These are phyloP conservation scores for Barnettozyma vustinii DNA, from an alignment of 805 yeast species.

Conservation along the genomic window DNA sequence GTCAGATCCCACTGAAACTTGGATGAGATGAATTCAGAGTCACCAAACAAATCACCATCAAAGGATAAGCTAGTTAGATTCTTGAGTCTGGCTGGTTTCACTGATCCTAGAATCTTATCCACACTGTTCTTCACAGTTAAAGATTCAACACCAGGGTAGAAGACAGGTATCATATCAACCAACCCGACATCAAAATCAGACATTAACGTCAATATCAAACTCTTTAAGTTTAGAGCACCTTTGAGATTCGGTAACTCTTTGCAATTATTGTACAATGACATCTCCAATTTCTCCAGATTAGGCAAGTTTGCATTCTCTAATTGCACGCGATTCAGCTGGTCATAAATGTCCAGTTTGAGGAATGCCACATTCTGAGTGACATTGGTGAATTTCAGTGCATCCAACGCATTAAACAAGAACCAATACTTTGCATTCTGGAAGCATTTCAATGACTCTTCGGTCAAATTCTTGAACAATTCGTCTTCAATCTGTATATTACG, in stretches of 20 bases:
- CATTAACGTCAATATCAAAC: background rate
- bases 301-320: background rate
- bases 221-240: background rate
- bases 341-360: background rate
- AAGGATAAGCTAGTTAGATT: background rate
- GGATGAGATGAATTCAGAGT: background rate
- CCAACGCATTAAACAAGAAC: background rate
- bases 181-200: background rate
- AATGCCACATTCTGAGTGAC: background rate
- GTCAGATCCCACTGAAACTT: constrained; percentile 1
- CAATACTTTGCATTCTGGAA: background rate
- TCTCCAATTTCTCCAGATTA: background rate
- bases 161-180: background rate
- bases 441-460: background rate
- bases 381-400: background rate
- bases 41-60: background rate
- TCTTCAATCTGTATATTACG: background rate
- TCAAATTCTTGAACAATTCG: background rate
- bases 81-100: constrained; percentile 1
- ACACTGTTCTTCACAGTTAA: background rate
- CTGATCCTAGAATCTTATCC: background rate
- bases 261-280: background rate
- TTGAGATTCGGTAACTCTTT: background rate
- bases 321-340: background rate
- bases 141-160: background rate